Evolutionary conservation across 805 yeast species (phyloP).

Genomic region (Blastobotrys americana): DNA sequence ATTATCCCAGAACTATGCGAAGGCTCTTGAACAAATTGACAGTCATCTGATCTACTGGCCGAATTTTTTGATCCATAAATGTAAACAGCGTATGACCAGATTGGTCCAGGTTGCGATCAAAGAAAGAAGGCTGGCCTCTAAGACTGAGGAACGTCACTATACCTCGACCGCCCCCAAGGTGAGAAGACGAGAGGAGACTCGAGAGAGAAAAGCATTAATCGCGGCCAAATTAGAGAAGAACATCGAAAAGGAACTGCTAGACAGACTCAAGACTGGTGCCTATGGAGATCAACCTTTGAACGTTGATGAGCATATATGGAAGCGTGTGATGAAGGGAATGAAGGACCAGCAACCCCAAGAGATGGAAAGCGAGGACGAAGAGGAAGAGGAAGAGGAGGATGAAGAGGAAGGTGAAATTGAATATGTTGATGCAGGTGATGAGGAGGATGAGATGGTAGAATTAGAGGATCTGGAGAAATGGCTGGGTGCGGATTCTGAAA

Average conservation of each 20-base stretch:
- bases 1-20: constrained; percentile 79
- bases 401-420: constrained; percentile 67
- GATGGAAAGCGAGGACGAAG: constrained; percentile 42
- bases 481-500: constrained; percentile 42
- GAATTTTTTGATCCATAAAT: constrained; percentile 79
- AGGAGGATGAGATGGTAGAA: constrained; percentile 68
- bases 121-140: constrained; percentile 85
- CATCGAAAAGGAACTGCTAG: constrained; percentile 90
- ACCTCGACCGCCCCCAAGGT: constrained; percentile 93
- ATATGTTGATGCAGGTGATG: constrained; percentile 83
- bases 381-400: constrained; percentile 43
- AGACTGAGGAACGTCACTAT: constrained; percentile 86
- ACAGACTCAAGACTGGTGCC: constrained; percentile 93
- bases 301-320: constrained; percentile 94
- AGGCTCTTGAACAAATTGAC: constrained; percentile 84
- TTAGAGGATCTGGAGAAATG: constrained; percentile 89
- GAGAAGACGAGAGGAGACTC: constrained; percentile 83
- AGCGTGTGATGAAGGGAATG: constrained; percentile 73
- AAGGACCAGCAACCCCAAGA: constrained; percentile 60
- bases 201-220: constrained; percentile 93
- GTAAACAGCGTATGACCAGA: constrained; percentile 93
- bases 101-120: constrained; percentile 93
- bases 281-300: constrained; percentile 97
- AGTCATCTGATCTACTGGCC: constrained; percentile 88
- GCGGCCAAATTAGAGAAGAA: constrained; percentile 97